phyloP scores from a whole-genome alignment of 805 yeast genomes.

The Myxozyma neotropica region DNA sequence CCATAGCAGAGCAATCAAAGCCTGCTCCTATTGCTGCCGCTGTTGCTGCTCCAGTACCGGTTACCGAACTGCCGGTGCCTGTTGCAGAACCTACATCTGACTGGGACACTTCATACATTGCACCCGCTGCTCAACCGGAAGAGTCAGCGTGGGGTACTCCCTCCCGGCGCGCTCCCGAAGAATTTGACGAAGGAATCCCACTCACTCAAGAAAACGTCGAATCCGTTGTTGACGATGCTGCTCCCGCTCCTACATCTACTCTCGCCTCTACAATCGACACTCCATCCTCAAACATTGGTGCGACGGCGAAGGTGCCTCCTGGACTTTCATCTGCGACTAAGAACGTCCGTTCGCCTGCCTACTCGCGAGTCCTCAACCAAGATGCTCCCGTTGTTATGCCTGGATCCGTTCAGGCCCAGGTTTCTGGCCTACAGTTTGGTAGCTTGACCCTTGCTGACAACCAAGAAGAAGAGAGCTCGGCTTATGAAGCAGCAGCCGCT shows the following conservation, averaged over 20 bases:
- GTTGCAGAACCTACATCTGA: constrained; percentile 7
- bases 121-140: constrained; percentile 3
- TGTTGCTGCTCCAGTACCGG: constrained; percentile 16
- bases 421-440: constrained; percentile 66
- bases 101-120: not conserved
- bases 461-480: constrained; percentile 19
- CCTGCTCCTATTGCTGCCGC: constrained; percentile 27
- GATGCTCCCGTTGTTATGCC: constrained; percentile 59
- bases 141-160: constrained; percentile 14
- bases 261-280: constrained; percentile 36
- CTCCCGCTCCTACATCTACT: constrained; percentile 35
- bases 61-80: not conserved
- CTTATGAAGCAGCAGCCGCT: constrained; percentile 10
- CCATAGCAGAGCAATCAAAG: constrained; percentile 20
- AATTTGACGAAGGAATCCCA: constrained; percentile 19
- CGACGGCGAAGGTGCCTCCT: constrained; percentile 36
- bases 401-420: constrained; percentile 49
- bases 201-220: constrained; percentile 34
- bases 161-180: not conserved
- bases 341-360: constrained; percentile 32
- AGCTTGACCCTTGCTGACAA: constrained; percentile 49
- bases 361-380: constrained; percentile 46
- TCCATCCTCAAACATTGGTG: constrained; percentile 6
- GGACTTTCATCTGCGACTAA: constrained; percentile 25
- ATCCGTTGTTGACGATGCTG: constrained; percentile 33